Percentiles rank a stretch among this genome's conserved stretches.
Evolutionary conservation across 495 filamentous ascomycete genomes (phyloP).

Genomic region (Neurospora pannonica): DNA sequence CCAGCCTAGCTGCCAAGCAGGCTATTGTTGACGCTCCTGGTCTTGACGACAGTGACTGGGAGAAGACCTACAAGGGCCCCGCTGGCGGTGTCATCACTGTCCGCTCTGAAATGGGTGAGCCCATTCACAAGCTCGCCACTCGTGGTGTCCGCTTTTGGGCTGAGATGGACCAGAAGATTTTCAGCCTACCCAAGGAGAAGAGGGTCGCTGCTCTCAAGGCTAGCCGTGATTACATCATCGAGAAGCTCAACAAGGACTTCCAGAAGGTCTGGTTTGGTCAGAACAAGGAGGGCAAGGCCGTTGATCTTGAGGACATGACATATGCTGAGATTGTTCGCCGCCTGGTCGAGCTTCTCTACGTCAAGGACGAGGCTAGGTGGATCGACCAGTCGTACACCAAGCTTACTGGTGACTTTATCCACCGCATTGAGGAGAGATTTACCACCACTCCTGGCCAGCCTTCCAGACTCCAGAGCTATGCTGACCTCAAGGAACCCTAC

Average conservation of each 20-base stretch:
- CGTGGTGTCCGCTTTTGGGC: conserved; percentile 92
- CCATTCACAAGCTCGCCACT: conserved; percentile 96
- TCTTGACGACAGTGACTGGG: conserved; percentile 83
- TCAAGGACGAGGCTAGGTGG: conserved; percentile 89
- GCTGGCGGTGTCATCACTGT: conserved; percentile 96
- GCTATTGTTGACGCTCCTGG: conserved; percentile 88
- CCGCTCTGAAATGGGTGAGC: conserved; percentile 96
- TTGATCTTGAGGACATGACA: conserved; percentile 97
- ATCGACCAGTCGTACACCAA: conserved; percentile 77
- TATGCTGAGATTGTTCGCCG: conserved; percentile 86
- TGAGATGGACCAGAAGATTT: conserved; percentile 97
- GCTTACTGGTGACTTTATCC: conserved; percentile 89
- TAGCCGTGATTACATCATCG: conserved; percentile 87
- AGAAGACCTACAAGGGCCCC: conserved; percentile 89
- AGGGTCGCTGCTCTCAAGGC: conserved; percentile 87
- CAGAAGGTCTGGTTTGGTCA: conserved; percentile 98
- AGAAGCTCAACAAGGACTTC: conserved; percentile 95
- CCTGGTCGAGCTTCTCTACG: conserved; percentile 94
- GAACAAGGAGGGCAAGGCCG: conserved; percentile 70
- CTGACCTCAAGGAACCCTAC: conserved; percentile 77
- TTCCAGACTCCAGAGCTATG: conserved; percentile 65
- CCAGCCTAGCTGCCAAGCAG: conserved; percentile 85
- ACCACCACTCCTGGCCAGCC: conserved; percentile 53
- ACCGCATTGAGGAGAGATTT: conserved; percentile 91
- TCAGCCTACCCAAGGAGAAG: conserved; percentile 91